Percentiles rank a stretch among this genome's conserved stretches.
Conservation (phyloP, 306 rosid genomes). For the Cucurbita maxima region DNA sequence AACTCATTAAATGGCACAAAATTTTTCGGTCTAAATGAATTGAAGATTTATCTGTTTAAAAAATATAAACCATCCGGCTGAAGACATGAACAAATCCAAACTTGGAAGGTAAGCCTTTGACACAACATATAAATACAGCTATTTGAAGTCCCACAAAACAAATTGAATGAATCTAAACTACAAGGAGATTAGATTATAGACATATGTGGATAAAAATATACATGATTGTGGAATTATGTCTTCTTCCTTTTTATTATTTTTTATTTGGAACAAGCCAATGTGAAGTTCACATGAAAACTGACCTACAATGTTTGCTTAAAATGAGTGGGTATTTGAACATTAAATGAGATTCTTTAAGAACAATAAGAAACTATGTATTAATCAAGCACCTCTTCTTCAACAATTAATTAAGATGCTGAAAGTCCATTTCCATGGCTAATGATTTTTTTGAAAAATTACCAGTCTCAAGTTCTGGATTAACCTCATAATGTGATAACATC, state of each 20-base stretch:
- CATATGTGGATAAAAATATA: background rate
- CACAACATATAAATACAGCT: background rate
- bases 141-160: constrained; percentile 1
- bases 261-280: background rate
- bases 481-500: background rate
- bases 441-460: background rate
- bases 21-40: background rate
- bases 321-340: background rate
- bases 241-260: background rate
- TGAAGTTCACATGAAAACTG: background rate
- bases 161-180: background rate
- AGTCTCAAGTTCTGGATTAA: background rate
- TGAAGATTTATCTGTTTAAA: background rate
- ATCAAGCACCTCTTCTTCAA: background rate
- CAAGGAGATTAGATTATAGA: background rate
- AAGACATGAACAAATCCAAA: background rate
- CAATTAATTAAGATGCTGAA: background rate
- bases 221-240: background rate
- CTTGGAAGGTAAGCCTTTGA: background rate
- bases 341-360: background rate
- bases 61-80: background rate
- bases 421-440: background rate
- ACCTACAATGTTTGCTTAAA: background rate
- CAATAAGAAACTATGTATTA: background rate
- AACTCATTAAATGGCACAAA: too few relatives aligned